Conservation (phyloP, 805 yeast species). For the Teunomyces kruisii region DNA sequence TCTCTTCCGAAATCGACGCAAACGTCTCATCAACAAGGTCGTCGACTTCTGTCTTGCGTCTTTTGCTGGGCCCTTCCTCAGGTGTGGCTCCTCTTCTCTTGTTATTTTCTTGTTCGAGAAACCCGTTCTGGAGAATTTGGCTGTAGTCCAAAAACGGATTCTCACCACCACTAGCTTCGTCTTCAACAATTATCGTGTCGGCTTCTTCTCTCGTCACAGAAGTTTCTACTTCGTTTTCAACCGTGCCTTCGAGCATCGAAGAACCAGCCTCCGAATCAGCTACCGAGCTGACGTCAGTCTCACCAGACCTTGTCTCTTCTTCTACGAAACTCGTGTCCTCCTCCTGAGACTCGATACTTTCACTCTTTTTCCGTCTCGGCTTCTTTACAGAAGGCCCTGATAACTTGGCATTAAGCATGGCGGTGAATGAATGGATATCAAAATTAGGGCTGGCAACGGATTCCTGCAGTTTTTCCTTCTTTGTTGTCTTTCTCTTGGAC, state of each 20-base stretch:
- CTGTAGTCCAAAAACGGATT: constrained; percentile 4
- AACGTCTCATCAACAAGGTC: neutral
- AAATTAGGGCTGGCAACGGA: constrained; percentile 7
- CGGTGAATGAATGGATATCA: constrained; percentile 29
- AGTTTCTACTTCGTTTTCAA: constrained; percentile 7
- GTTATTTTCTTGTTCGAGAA: constrained; percentile 2
- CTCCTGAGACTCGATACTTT: neutral
- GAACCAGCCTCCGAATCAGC: neutral
- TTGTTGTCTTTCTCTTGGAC: neutral
- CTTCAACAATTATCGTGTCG: neutral
- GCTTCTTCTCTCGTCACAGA: neutral
- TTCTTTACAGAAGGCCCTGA: constrained; percentile 6
- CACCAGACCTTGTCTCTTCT: neutral
- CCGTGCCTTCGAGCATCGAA: constrained; percentile 1
- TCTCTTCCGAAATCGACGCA: neutral
- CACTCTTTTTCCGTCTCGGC: neutral
- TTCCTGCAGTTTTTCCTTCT: constrained; percentile 4
- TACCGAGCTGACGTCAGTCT: neutral
- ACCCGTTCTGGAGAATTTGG: constrained; percentile 8
- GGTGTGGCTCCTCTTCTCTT: neutral
- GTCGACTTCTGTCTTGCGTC: neutral
- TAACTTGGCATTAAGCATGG: constrained; percentile 22
- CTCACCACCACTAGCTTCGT: neutral
- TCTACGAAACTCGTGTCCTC: neutral
- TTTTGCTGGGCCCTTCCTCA: neutral